Conservation (phyloP, 2,329 filamentous ascomycete genomes). For the Verticillium albo-atrum region DNA sequence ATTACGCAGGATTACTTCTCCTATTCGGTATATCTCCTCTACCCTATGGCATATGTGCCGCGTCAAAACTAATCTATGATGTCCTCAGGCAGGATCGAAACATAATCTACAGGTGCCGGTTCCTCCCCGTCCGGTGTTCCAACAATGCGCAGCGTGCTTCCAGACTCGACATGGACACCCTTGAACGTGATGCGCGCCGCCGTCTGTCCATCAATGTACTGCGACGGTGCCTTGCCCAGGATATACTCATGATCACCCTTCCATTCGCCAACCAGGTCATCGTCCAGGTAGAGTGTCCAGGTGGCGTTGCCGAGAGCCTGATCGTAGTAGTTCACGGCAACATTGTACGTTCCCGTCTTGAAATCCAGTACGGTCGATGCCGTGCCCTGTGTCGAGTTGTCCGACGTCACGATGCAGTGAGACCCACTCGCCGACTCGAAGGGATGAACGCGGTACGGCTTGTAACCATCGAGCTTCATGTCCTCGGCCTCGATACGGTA, state of each 20-base stretch:
- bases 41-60: too few species aligned
- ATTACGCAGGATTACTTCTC: too few species aligned
- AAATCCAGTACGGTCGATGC: slow-evolving; percentile 42
- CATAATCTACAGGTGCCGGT: slow-evolving; percentile 63
- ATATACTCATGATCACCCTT: slow-evolving; percentile 53
- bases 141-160: slow-evolving; percentile 49
- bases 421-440: slow-evolving; percentile 51
- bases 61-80: slow-evolving; percentile 43
- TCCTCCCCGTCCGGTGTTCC: slow-evolving; percentile 57
- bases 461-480: slow-evolving; percentile 59
- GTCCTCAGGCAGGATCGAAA: slow-evolving; percentile 55
- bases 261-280: slow-evolving; percentile 51
- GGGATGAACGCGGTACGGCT: slow-evolving; percentile 9
- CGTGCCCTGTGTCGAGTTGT: slow-evolving; percentile 45
- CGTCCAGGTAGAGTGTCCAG: slow-evolving; percentile 52
- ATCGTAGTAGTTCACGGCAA: slow-evolving; percentile 66
- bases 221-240: slow-evolving; percentile 54
- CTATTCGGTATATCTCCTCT: neutral
- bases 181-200: slow-evolving; percentile 58
- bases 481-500: slow-evolving; percentile 66
- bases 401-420: slow-evolving; percentile 49
- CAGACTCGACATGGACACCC: slow-evolving; percentile 41
- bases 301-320: slow-evolving; percentile 51
- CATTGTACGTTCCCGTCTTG: slow-evolving; percentile 51
- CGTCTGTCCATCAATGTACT: slow-evolving; percentile 60